Evolutionary conservation across 441 rosid genomes (phyloP).

Genomic region (Erysimum cheiri): DNA sequence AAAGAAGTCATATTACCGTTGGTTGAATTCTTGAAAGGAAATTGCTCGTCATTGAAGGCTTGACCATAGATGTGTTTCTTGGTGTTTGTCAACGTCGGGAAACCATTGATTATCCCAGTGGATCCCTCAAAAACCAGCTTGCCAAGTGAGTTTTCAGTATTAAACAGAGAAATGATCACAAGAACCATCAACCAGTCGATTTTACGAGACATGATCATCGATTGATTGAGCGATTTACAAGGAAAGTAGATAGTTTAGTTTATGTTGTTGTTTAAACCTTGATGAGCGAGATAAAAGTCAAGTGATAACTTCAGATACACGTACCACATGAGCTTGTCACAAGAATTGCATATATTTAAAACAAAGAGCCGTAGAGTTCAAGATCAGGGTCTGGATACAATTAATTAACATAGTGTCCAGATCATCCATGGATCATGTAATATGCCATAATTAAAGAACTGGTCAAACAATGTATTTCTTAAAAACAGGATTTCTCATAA

Average conservation of each 20-base stretch:
- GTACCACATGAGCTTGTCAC: constrained; percentile 15
- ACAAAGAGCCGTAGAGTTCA: neutral
- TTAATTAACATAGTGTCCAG: constrained; percentile 6
- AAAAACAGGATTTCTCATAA: neutral
- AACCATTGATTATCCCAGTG: neutral
- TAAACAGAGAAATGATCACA: constrained; percentile 10
- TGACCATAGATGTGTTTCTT: constrained; percentile 28
- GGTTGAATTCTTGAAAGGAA: constrained; percentile 43
- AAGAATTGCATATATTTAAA: neutral
- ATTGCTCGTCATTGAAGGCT: constrained; percentile 16
- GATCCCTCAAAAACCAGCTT: constrained; percentile 36
- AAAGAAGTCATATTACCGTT: constrained; percentile 42
- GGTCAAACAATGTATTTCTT: constrained; percentile 11
- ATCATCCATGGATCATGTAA: neutral
- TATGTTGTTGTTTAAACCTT: neutral
- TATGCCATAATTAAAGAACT: neutral
- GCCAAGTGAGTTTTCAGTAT: constrained; percentile 30
- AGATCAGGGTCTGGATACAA: neutral
- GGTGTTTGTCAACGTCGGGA: neutral
- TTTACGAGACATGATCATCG: constrained; percentile 12
- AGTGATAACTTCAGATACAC: neutral
- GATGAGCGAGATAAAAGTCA: neutral
- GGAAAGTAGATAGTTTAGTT: neutral
- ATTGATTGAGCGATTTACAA: neutral
- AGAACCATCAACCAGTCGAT: neutral